Base-by-base conservation (phyloP, 768 basidiomycete species). In the Boletus vinaceobasis region DNA sequence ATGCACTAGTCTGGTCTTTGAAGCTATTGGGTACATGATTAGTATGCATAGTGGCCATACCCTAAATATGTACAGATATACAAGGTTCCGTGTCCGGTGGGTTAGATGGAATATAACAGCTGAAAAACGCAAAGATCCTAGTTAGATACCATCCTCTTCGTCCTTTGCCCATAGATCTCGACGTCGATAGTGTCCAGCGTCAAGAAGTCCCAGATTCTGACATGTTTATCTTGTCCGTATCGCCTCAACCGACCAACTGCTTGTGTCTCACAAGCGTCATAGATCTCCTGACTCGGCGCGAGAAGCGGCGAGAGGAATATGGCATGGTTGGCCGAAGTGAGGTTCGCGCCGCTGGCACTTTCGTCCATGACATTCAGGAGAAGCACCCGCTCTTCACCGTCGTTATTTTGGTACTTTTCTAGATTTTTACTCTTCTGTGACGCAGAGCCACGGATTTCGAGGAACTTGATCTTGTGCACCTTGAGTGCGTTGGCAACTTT, bases 231-330 rank as follows among this genome's bases (percentile, higher is more conserved):
- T 70, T 95, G 93, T 7, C 93, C 93, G 64, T 84, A 95, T 35
- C 93, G 82, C 59, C 89, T 83, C 68, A 90, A 73, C 63, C 93
- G 84, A 58, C 94, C 88, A 52, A 95, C 82, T 10, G 90, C 88
- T 72, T 93, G 86, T 8, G 89, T 87, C 73, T 88, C 82, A 68
- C 85, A 85, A 48, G 91, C 90, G 40, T 86, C 83, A 66, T 96
- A 97, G 43, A 88, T 86, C 70, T 94, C 87, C 68, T 89, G 84
- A 19, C 85, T 82, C 10, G 82, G 80, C 0, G 93, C 85, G 36
- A 95, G 86, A 37, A 98, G 79, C 9, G 95, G 95, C 10, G 92
- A 94, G 52, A 98, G 77, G 79, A 98, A 98, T 68, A 97, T 87
- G 36, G 93, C 94, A 66, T 95, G 93, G 71, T 94, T 98, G 19